Evolutionary conservation across 805 yeast genomes (phyloP), one percentile per base, ranked within the genome.

Genomic region (Candida insectorum): DNA sequence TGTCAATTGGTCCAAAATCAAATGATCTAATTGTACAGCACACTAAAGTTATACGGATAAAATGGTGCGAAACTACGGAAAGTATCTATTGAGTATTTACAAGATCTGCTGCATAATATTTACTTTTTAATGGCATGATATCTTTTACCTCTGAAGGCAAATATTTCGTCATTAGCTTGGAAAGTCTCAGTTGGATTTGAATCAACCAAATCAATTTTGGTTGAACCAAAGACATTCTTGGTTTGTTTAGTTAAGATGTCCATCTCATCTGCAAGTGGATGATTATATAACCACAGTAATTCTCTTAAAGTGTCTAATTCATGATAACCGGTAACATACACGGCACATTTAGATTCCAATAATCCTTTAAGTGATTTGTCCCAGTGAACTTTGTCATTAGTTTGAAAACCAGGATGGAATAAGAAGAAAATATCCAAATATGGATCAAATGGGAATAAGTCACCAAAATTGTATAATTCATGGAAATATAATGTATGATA

Each of bases 401-500:
- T 83, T 13, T 86, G 81, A 52, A 88, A 76, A 25, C 96, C 96
- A 3, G 98, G 97, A 58, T 91, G 97, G 83, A 91, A 93, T 33
- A 85, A 71, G 74, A 87, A 88, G 62, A 93, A 93, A 17, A 79
- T 77, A 56, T 93, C 98, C 55, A 86, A 73, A 60, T 91, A 93
- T 28, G 99, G 98, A 58, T 93, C 98, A 58, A 89, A 93, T 4
- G 98, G 98, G 79, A 87, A 86, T 58, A 93, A 85, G 62, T 91
- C 97, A 50, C 89, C 93, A 30, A 86, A 81, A 50, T 88, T 88
- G 61, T 93, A 95, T 41, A 84, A 71, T 24, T 84, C 91, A 54
- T 88, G 87, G 78, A 93, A 93, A 60, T 82, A 89, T 49, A 85
- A 84, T 1, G 97, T 87, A 60, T 89, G 95, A 62, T 83, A 82